Conservation (phyloP, 1,284 basidiomycete species). For the Ceratobasidium sp. region DNA sequence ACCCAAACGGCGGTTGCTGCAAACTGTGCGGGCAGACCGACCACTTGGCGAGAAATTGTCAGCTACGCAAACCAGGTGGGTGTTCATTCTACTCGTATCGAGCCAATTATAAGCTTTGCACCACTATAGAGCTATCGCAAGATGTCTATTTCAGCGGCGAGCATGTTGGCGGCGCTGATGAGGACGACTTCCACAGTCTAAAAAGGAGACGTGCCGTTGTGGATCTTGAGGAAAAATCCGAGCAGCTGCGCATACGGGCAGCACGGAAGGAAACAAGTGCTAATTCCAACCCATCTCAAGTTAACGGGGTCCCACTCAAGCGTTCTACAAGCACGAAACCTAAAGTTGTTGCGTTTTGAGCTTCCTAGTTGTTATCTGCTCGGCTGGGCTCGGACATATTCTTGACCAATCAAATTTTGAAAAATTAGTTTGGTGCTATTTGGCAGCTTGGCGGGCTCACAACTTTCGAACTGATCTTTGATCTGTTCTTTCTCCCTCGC, state of each 20-base stretch:
- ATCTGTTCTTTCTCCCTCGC: background rate
- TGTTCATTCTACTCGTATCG: background rate
- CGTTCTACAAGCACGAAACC: conserved; percentile 5
- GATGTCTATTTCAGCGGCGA: conserved; percentile 61
- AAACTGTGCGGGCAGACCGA: conserved; percentile 86
- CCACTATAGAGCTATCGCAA: conserved; percentile 47
- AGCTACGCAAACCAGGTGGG: conserved; percentile 68
- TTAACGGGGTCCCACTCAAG: conserved; percentile 28
- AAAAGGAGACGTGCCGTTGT: conserved; percentile 70
- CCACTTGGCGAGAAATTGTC: conserved; percentile 89
- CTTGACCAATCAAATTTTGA: conserved; percentile 28
- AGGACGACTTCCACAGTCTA: conserved; percentile 90
- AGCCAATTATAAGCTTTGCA: conserved; percentile 30
- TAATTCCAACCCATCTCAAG: conserved; percentile 1
- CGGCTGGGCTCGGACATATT: conserved; percentile 4
- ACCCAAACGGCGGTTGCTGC: conserved; percentile 90
- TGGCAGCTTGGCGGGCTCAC: background rate
- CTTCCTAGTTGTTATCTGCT: background rate
- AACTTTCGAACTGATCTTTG: conserved; percentile 14
- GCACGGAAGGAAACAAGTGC: conserved; percentile 11
- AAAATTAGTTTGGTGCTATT: conserved; percentile 38
- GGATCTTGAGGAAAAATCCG: conserved; percentile 67
- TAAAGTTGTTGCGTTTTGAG: conserved; percentile 37
- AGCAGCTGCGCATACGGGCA: conserved; percentile 48
- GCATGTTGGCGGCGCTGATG: conserved; percentile 78